Conservation (phyloP, 306 rosid species). For the Hylodesmum podocarpum region DNA sequence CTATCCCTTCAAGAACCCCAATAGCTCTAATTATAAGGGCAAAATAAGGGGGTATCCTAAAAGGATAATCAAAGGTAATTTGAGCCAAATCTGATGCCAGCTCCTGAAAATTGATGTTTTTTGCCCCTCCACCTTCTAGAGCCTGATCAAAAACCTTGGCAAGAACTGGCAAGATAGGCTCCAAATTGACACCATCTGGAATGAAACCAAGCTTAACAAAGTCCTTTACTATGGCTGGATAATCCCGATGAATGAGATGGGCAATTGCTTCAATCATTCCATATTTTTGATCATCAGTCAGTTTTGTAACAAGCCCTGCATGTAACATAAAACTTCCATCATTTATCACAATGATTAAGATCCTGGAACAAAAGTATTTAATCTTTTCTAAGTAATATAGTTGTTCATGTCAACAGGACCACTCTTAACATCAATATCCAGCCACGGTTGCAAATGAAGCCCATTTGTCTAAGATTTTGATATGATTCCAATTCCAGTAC, state of each 20-base stretch:
- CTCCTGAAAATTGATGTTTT: conserved; percentile 96
- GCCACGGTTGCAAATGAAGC: conserved; percentile 19
- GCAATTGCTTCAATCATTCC: conserved; percentile 99
- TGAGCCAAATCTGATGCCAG: conserved; percentile 98
- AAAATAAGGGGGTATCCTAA: conserved; percentile 97
- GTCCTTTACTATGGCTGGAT: conserved; percentile 91
- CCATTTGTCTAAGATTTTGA: conserved; percentile 11
- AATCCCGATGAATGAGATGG: conserved; percentile 97
- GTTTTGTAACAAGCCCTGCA: conserved; percentile 91
- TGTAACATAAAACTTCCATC: conserved; percentile 39
- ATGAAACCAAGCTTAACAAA: conserved; percentile 91
- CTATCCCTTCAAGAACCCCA: conserved; percentile 95
- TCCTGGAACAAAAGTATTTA: conserved; percentile 16
- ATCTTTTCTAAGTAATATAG: conserved; percentile 8
- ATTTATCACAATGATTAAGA: conserved; percentile 15
- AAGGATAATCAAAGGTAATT: conserved; percentile 97
- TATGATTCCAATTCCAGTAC: neutral
- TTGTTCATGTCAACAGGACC: neutral
- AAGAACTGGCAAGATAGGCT: conserved; percentile 94
- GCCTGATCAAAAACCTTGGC: conserved; percentile 99
- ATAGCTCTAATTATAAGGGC: conserved; percentile 99
- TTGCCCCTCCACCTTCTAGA: conserved; percentile 99
- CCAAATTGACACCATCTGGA: conserved; percentile 92
- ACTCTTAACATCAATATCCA: conserved; percentile 4
- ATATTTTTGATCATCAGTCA: conserved; percentile 97